phyloP scores from a whole-genome alignment of 2,329 filamentous ascomycete genomes.

The Colletotrichum sp. region DNA sequence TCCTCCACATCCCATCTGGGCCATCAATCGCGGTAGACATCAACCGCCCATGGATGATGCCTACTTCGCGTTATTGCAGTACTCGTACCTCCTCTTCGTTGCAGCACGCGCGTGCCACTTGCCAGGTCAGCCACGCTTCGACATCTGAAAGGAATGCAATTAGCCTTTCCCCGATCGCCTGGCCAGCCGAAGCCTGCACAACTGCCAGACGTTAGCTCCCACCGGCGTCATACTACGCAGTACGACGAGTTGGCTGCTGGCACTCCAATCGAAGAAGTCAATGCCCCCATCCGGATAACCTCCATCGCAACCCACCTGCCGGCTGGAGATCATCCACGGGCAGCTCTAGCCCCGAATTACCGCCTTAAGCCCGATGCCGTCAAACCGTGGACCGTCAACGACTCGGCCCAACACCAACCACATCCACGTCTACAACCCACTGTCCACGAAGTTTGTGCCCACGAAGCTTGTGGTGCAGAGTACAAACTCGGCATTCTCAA shows the following conservation, averaged over 20 bases:
- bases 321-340: conserved; percentile 6
- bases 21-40: not conserved
- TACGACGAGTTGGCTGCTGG: not conserved
- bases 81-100: not conserved
- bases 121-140: no score
- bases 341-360: conserved; percentile 8
- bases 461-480: not conserved
- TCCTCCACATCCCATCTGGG: not conserved
- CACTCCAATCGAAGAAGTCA: not conserved
- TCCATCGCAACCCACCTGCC: not conserved
- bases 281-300: not conserved
- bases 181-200: not conserved
- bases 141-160: not conserved
- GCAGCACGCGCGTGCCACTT: not conserved
- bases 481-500: not conserved
- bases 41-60: not conserved
- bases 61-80: not conserved
- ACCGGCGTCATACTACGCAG: not conserved
- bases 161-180: not conserved
- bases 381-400: not conserved
- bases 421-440: not conserved
- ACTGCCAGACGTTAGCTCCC: not conserved
- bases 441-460: not conserved
- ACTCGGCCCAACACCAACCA: not conserved
- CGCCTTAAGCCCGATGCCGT: not conserved